Conservation (phyloP, 164 flowering plant species). For the Berberis vulgaris region DNA sequence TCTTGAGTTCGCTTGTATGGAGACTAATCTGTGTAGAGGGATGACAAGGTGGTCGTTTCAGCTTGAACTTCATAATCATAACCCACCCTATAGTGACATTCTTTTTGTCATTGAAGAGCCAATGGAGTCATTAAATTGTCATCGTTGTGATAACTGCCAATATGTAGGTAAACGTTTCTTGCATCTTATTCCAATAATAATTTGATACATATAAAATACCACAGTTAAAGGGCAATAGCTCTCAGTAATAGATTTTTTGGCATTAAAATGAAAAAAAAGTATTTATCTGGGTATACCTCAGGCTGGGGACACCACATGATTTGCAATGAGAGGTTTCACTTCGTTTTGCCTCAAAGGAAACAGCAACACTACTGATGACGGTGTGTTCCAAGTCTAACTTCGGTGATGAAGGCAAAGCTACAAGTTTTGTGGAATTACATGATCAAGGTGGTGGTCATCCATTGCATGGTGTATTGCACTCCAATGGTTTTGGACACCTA, state of each 20-base stretch:
- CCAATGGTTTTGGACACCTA: conserved; percentile 91
- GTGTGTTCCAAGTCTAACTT: conserved; percentile 23
- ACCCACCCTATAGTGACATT: conserved; percentile 36
- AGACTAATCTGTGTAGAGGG: conserved; percentile 23
- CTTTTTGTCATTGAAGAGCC: conserved; percentile 68
- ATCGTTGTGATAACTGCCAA: conserved; percentile 70
- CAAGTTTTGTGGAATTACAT: conserved; percentile 33
- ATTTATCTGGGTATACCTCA: conserved; percentile 18
- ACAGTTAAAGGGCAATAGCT: no score
- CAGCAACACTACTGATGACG: conserved; percentile 11
- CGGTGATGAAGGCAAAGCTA: not conserved
- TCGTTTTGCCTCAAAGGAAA: conserved; percentile 67
- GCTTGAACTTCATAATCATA: conserved; percentile 67
- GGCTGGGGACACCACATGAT: conserved; percentile 94
- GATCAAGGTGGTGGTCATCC: conserved; percentile 27
- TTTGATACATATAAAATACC: no score
- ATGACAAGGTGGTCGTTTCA: conserved; percentile 73
- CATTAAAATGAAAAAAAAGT: not conserved
- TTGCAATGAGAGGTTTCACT: conserved; percentile 83
- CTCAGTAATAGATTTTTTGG: no score
- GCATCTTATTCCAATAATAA: no score
- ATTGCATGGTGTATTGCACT: conserved; percentile 89
- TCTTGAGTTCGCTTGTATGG: conserved; percentile 51
- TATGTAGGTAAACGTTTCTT: conserved; percentile 48
- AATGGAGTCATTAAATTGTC: conserved; percentile 31